phyloP scores from a whole-genome alignment of 805 yeast species.

The Schwanniomyces pseudopolymorphus region DNA sequence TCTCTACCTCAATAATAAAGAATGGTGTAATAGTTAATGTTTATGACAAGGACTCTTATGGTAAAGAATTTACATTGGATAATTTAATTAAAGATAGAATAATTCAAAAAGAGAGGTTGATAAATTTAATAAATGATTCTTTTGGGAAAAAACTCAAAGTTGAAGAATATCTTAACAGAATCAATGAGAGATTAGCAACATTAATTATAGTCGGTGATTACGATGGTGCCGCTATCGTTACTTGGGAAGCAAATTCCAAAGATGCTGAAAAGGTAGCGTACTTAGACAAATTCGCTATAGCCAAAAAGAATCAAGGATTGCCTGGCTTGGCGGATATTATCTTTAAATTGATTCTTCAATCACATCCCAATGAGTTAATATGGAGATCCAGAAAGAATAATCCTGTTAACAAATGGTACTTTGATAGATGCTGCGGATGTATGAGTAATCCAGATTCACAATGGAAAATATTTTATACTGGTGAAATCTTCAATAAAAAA shows the following conservation, averaged over 20 bases:
- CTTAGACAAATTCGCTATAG: constrained; percentile 91
- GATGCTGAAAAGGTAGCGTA: constrained; percentile 56
- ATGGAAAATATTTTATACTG: constrained; percentile 44
- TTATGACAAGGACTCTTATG: constrained; percentile 27
- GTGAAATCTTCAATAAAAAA: constrained; percentile 37
- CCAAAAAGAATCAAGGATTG: constrained; percentile 80
- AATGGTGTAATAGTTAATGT: constrained; percentile 66
- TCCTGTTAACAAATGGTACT: constrained; percentile 97
- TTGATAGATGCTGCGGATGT: constrained; percentile 82
- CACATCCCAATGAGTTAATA: constrained; percentile 69
- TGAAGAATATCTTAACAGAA: constrained; percentile 63
- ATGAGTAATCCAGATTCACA: constrained; percentile 34
- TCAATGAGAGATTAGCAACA: constrained; percentile 67
- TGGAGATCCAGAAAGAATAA: constrained; percentile 89
- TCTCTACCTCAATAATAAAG: constrained; percentile 77
- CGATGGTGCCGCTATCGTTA: constrained; percentile 91
- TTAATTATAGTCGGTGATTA: constrained; percentile 88
- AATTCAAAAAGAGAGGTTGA: constrained; percentile 58
- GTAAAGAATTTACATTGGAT: constrained; percentile 38
- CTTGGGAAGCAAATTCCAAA: constrained; percentile 57
- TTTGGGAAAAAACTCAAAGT: constrained; percentile 69
- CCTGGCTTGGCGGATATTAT: constrained; percentile 92
- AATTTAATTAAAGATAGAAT: constrained; percentile 33
- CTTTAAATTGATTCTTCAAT: constrained; percentile 71
- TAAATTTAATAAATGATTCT: constrained; percentile 70